Evolutionary conservation across 192 early-diverging fungal genomes (phyloP).

Genomic region (Coemansia biformis): DNA sequence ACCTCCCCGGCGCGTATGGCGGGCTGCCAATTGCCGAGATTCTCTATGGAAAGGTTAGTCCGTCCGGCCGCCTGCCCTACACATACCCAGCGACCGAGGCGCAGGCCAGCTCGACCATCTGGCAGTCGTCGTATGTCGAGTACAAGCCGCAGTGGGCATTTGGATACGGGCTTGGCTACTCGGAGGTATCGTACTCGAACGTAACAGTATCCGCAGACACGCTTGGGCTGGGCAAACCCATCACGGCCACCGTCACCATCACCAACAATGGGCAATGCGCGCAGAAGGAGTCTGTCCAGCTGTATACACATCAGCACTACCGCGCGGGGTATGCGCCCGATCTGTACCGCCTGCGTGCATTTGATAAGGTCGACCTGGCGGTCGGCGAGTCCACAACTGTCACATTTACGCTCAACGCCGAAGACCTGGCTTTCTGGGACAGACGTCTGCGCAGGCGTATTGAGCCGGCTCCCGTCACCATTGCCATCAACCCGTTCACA

Average conservation of each 20-base stretch:
- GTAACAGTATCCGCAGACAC: slow-evolving; percentile 20
- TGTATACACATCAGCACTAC: slow-evolving; percentile 55
- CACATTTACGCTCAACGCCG: slow-evolving; percentile 32
- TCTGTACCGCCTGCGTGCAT: slow-evolving; percentile 51
- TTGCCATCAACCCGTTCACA: slow-evolving; percentile 30
- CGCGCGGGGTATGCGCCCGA: slow-evolving; percentile 52
- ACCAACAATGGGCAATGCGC: slow-evolving; percentile 45
- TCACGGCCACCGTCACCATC: slow-evolving; percentile 34
- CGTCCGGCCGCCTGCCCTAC: too few relatives aligned
- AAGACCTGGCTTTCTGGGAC: slow-evolving; percentile 41
- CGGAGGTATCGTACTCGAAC: slow-evolving; percentile 48
- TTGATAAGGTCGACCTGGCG: slow-evolving; percentile 48
- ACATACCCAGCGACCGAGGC: too few relatives aligned
- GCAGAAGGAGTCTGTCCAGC: slow-evolving; percentile 55
- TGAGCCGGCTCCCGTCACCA: slow-evolving; percentile 25
- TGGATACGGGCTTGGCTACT: slow-evolving; percentile 58
- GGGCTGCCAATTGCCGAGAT: too few relatives aligned
- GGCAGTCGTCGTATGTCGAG: too few relatives aligned
- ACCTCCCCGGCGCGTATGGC: too few relatives aligned
- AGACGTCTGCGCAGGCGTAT: slow-evolving; percentile 16
- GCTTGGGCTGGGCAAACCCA: slow-evolving; percentile 10
- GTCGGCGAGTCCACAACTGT: slow-evolving; percentile 48
- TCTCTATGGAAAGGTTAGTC: too few relatives aligned
- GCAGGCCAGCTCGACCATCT: too few relatives aligned
- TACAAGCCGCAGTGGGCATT: slow-evolving; percentile 56